Evolutionary conservation across 805 yeast genomes (phyloP), one percentile per base, ranked within the genome.

Genomic region (Tetrapisispora fleetii): DNA sequence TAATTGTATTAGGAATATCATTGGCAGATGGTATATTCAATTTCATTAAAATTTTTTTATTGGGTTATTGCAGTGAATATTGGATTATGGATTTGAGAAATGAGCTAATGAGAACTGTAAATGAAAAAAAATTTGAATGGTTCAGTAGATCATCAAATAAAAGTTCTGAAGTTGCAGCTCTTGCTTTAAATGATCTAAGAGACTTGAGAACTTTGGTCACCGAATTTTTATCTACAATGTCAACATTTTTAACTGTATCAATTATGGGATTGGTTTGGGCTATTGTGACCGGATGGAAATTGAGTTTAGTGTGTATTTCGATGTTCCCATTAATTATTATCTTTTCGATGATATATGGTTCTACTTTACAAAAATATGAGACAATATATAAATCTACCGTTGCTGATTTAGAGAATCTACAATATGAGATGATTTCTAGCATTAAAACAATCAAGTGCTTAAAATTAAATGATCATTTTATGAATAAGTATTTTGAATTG

Each of bases 301-400:
- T 93, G 39, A 78, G 96, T 1, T 67, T 91, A 10, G 93, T 87
- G 1, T 95, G 95, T 1, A 57, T 90, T 11, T 75, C 95, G 0
- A 71, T 89, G 62, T 73, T 85, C 14, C 95, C 96, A 0, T 53
- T 80, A 13, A 79, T 85, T 45, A 56, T 77, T 0, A 24, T 77
- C 0, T 58, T 79, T 1, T 76, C 90, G 2, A 64, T 69, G 0
- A 41, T 70, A 0, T 86, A 79, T 62, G 79, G 85, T 7, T 51
- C 59, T 0, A 45, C 79, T 3, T 64, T 83, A 32, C 80, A 76
- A 50, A 62, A 53, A 10, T 73, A 73, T 53, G 96, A 90, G 62
- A 73, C 77, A 19, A 53, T 54, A 1, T 86, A 86, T 58, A 83
- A 84, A 55, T 69, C 70, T 13, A 59, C 69, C 1, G 73, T 83